Conservation (phyloP, 1,284 basidiomycete species). For the Irpex sp. region DNA sequence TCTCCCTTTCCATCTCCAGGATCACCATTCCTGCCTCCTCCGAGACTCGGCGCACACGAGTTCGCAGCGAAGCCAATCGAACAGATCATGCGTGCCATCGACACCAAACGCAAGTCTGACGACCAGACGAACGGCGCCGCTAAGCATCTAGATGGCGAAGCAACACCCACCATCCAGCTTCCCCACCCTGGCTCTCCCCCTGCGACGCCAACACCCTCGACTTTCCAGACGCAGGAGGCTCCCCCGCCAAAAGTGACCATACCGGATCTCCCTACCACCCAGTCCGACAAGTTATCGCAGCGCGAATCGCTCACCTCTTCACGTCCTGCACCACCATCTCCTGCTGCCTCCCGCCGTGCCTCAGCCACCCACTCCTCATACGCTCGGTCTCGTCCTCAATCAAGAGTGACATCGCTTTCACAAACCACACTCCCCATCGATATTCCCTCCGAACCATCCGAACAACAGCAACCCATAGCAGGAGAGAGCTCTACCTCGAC, state of each 20-base stretch:
- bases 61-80: slow-evolving; percentile 49
- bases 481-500: slow-evolving; percentile 21
- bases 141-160: slow-evolving; percentile 18
- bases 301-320: slow-evolving; percentile 45
- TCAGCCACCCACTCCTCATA: slow-evolving; percentile 38
- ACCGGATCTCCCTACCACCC: slow-evolving; percentile 12
- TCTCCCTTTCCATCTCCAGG: slow-evolving; percentile 68
- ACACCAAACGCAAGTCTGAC: slow-evolving; percentile 19
- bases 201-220: slow-evolving; percentile 22
- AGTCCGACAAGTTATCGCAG: slow-evolving; percentile 16
- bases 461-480: slow-evolving; percentile 13
- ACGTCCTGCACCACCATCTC: slow-evolving; percentile 65
- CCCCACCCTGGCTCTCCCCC: slow-evolving; percentile 18
- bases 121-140: slow-evolving; percentile 15
- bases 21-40: slow-evolving; percentile 63
- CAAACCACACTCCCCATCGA: slow-evolving; percentile 6
- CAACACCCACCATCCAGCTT: slow-evolving; percentile 18
- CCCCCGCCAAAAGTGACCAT: slow-evolving; percentile 15
- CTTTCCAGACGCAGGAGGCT: slow-evolving; percentile 15
- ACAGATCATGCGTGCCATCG: slow-evolving; percentile 26
- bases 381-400: slow-evolving; percentile 25
- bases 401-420: slow-evolving; percentile 21
- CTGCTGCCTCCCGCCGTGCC: slow-evolving; percentile 52
- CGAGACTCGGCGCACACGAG: slow-evolving; percentile 58
- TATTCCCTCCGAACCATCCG: not conserved